Conservation (phyloP, 805 yeast species). For the Grigorovia transvaalensis region DNA sequence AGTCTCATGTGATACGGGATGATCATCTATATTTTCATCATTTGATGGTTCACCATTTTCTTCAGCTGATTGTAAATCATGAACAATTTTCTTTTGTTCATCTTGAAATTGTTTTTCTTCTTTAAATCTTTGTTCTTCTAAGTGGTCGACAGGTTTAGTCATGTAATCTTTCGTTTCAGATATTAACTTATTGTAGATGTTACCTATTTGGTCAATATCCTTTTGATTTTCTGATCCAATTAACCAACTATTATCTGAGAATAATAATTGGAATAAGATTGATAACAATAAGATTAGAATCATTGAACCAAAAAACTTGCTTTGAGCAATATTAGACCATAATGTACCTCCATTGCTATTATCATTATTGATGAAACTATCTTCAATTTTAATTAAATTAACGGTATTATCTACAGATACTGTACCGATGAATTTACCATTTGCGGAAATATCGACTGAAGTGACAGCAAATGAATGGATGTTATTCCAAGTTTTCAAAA, state of each 20-base stretch:
- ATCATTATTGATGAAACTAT: background rate
- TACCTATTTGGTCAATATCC: no score
- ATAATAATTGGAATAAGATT: background rate
- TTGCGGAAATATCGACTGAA: conserved; percentile 53
- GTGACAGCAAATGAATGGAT: conserved; percentile 78
- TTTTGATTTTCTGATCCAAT: no score
- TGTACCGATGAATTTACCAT: conserved; percentile 57
- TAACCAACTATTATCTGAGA: background rate
- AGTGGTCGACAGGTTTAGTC: background rate
- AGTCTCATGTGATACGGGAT: background rate
- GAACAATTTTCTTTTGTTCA: background rate
- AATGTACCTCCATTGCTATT: background rate
- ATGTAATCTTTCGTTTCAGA: no score
- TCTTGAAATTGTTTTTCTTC: background rate
- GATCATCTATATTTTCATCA: background rate
- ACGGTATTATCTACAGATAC: conserved; percentile 73
- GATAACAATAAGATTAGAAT: background rate
- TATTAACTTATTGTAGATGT: background rate
- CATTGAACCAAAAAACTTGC: background rate
- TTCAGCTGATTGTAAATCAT: background rate
- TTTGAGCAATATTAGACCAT: background rate
- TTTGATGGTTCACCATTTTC: no score
- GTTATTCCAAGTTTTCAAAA: conserved; percentile 42
- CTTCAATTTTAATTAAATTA: conserved; percentile 41
- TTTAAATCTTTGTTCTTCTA: background rate